Evolutionary conservation across 805 yeast species (phyloP), one percentile per base, ranked within the genome.

Genomic region (Yamadazyma sp.): DNA sequence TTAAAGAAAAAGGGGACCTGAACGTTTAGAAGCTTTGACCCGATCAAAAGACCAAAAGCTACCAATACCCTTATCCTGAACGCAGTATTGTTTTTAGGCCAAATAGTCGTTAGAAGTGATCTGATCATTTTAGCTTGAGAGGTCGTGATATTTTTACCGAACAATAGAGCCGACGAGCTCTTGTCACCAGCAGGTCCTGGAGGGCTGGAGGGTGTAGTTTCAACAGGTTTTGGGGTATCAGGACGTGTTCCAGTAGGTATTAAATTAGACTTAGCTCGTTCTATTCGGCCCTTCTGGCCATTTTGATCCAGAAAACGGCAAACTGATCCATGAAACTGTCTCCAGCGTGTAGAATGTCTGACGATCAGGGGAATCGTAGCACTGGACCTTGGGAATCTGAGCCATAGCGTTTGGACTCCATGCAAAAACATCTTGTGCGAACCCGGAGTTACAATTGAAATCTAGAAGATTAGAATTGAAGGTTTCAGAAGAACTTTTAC

Each of bases 1-100:
- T 69, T 93, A 73, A 93, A 93, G 61, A 79, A 90, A 56, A 93
- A 89, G 0, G 99, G 99, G 5, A 93, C 99, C 59, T 93, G 96
- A 4, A 93, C 96, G 57, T 90, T 93, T 24, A 93, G 67, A 5
- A 93, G 55, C 57, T 93, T 93, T 13, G 97, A 84, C 0, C 80
- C 79, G 3, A 93, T 75, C 42, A 93, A 70, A 40, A 93, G 66
- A 0, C 80, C 50, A 12, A 93, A 57, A 0, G 98, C 97, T 5
- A 84, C 46, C 0, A 84, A 62, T 1, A 93, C 98, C 31, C 99
- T 68, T 20, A 76, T 49, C 55, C 80, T 84, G 42, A 82, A 82
- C 38, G 80, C 71, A 4, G 75, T 69, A 41, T 83, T 78, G 42
- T 79, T 72, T 48, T 76, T 78, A 8, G 96, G 96, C 96, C 96